Evolutionary conservation across 495 filamentous ascomycete species (phyloP).

Genomic region (Neurospora sp.): DNA sequence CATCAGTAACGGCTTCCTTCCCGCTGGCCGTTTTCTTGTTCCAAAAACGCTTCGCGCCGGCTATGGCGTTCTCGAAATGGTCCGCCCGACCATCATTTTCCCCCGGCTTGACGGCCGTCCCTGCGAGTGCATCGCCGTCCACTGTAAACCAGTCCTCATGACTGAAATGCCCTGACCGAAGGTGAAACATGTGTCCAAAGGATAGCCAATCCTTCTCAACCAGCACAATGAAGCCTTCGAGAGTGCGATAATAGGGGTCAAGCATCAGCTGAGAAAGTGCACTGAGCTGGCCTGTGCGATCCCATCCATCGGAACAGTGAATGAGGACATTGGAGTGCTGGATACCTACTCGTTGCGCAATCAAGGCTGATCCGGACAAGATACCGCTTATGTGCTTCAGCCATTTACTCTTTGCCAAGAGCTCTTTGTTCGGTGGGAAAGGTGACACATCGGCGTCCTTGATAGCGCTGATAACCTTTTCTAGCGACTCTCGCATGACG

Average conservation of each 20-base stretch:
- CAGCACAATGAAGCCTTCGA: conserved; percentile 91
- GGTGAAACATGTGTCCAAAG: conserved; percentile 94
- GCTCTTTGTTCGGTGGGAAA: conserved; percentile 72
- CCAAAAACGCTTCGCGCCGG: conserved; percentile 85
- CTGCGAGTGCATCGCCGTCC: conserved; percentile 57
- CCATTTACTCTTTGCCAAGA: conserved; percentile 79
- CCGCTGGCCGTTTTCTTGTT: conserved; percentile 60
- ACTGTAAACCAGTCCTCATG: conserved; percentile 93
- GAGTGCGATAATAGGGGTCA: conserved; percentile 89
- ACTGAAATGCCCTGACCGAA: conserved; percentile 74
- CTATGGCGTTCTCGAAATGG: conserved; percentile 76
- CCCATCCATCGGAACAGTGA: conserved; percentile 98
- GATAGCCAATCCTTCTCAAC: conserved; percentile 98
- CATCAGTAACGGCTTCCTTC: conserved; percentile 45
- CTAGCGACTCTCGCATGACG: conserved; percentile 89
- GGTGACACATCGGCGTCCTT: conserved; percentile 87
- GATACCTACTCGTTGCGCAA: conserved; percentile 81
- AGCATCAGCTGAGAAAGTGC: conserved; percentile 89
- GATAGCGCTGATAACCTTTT: conserved; percentile 79
- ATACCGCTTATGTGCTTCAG: conserved; percentile 80
- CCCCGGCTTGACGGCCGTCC: conserved; percentile 42
- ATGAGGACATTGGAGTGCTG: conserved; percentile 92
- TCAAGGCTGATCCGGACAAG: conserved; percentile 73
- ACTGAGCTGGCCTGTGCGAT: conserved; percentile 90
- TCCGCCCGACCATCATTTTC: conserved; percentile 52